Base-by-base conservation (phyloP, 306 rosid genomes). In the Cicer judaicum region DNA sequence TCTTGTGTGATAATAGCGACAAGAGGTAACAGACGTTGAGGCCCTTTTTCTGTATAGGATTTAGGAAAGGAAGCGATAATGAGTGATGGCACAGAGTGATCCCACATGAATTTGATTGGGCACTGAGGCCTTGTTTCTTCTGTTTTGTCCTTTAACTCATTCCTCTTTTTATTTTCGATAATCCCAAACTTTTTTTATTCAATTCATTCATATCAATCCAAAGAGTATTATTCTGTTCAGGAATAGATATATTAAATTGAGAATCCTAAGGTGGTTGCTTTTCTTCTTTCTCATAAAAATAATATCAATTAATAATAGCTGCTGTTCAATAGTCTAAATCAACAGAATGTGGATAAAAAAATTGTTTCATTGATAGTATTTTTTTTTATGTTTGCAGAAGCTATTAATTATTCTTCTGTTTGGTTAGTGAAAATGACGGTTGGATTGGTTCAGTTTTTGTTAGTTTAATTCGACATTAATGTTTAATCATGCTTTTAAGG, bases 21-120 rank as follows among this genome's bases (percentile, higher is more conserved):
- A 87, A 85, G 75, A 1, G 59, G 72, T 78, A 90, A 47, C 80
- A 54, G 89, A 85, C 91, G 92, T 81, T 64, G 40, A 55, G 89
- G 85, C 66, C 84, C 97, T 88, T 91, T 91, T 24, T 18, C 64
- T 75, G 88, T 78, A 60, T 47, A 61, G 81, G 77, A 85, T 76
- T 44, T 59, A 57, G 80, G 77, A 84, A 82, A 74, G 83, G 70
- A 64, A 15, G 60, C 18, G 88, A 82, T 70, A 14, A 79, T 12
- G 84, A 19, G 83, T 44, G 86, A 80, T 71, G 9, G 80, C 72
- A 13, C 72, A 13, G 39, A 65, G 57, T 12, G 67, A 78, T 72
- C 79, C 88, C 81, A 80, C 80, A 68, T 75, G 29, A 52, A 44
- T 46, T 68, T 80, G 42, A 80, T 81, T 78, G 69, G 75, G 64